Conservation (phyloP, 2,329 filamentous ascomycete genomes). For the Diplocarpon mali region DNA sequence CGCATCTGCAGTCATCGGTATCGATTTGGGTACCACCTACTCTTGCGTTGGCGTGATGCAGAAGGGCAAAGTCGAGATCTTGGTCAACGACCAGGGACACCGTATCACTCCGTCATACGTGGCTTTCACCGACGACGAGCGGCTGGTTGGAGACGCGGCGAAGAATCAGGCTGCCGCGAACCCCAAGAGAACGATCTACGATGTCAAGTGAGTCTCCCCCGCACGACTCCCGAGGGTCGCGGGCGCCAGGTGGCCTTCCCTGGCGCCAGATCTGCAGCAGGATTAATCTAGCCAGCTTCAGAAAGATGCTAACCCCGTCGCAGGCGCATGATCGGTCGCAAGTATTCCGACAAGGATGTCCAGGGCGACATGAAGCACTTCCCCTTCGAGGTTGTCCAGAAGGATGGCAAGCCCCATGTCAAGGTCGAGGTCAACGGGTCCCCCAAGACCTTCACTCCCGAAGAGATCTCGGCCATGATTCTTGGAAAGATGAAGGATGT, state of each 20-base stretch:
- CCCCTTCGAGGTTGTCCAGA: conserved; percentile 87
- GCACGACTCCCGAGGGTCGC: background rate
- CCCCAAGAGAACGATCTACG: conserved; percentile 65
- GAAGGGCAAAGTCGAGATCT: conserved; percentile 88
- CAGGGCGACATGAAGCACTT: conserved; percentile 96
- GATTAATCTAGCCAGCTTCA: background rate
- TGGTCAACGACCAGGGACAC: conserved; percentile 95
- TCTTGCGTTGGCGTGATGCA: conserved; percentile 93
- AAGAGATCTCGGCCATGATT: conserved; percentile 74
- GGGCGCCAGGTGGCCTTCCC: conserved; percentile 5
- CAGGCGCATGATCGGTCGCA: conserved; percentile 77
- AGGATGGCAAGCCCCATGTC: conserved; percentile 82
- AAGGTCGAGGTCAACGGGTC: conserved; percentile 57
- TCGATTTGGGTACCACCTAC: conserved; percentile 86
- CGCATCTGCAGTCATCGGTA: conserved; percentile 64
- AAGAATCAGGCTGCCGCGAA: conserved; percentile 89
- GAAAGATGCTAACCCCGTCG: conserved; percentile 25
- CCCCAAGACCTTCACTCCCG: conserved; percentile 65
- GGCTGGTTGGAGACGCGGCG: conserved; percentile 91
- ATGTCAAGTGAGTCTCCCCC: conserved; percentile 62
- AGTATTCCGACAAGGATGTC: conserved; percentile 73
- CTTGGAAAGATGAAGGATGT: conserved; percentile 78
- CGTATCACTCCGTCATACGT: conserved; percentile 93
- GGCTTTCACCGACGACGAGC: conserved; percentile 93
- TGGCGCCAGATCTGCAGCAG: background rate